These are phyloP conservation scores for Datisca glomerata DNA, from an alignment of 306 rosid genomes.

Conservation along the genomic window DNA sequence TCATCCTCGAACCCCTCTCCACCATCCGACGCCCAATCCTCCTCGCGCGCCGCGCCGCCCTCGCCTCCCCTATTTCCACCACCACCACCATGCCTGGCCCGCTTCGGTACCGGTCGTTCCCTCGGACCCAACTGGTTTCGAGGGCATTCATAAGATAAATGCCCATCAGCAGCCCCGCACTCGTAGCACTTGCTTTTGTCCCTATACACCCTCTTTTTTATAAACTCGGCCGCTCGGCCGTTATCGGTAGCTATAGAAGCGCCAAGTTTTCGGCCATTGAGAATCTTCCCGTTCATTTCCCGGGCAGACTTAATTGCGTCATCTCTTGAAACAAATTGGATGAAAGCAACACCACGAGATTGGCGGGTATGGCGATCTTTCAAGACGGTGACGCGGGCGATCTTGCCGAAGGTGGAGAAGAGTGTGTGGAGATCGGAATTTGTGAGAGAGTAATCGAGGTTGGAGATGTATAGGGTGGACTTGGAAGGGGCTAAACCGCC, in stretches of 20 bases:
- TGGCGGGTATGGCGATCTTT: conserved; percentile 75
- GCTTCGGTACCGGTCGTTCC: conserved; percentile 45
- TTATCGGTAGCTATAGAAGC: conserved; percentile 81
- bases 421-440: conserved; percentile 91
- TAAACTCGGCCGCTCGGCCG: conserved; percentile 80
- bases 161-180: conserved; percentile 61
- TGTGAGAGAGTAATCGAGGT: conserved; percentile 69
- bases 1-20: conserved; percentile 59
- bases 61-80: conserved; percentile 11
- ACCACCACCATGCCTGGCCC: conserved; percentile 11
- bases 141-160: conserved; percentile 76
- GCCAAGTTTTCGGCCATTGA: conserved; percentile 56
- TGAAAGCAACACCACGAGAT: conserved; percentile 79
- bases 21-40: conserved; percentile 18
- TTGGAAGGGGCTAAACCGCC: conserved; percentile 72
- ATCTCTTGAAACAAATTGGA: conserved; percentile 63
- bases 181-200: conserved; percentile 77
- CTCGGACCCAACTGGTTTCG: conserved; percentile 65
- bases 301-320: conserved; percentile 45
- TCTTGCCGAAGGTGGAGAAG: conserved; percentile 67
- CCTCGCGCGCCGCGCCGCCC: conserved; percentile 10
- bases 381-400: conserved; percentile 84
- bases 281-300: conserved; percentile 47
- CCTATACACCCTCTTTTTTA: conserved; percentile 47
- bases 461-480: conserved; percentile 73